phyloP scores from a whole-genome alignment of 345 rosid species.

The Cardamine occulta region DNA sequence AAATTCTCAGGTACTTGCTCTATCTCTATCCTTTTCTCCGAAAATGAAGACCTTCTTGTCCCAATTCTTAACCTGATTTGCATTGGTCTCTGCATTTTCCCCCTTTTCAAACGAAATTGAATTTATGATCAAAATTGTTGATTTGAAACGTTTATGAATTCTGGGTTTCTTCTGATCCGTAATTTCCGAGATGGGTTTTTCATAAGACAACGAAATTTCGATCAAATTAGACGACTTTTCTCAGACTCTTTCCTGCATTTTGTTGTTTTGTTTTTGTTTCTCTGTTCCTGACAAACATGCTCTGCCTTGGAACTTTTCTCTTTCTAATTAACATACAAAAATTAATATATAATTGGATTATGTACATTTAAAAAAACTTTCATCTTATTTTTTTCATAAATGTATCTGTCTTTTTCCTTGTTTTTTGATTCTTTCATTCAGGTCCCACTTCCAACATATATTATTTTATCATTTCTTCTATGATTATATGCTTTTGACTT shows the following conservation, averaged over 20 bases:
- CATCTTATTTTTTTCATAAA: constrained; percentile 5
- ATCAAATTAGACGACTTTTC: constrained; percentile 38
- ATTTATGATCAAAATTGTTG: constrained; percentile 1
- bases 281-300: constrained; percentile 40
- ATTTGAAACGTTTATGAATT: background rate
- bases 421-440: constrained; percentile 8
- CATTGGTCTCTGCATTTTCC: background rate
- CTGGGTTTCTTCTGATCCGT: constrained; percentile 34
- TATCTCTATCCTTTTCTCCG: constrained; percentile 1
- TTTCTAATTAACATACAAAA: constrained; percentile 22
- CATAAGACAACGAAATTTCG: constrained; percentile 8
- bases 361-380: background rate
- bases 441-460: constrained; percentile 42
- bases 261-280: background rate
- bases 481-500: constrained; percentile 20
- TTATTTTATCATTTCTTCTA: background rate
- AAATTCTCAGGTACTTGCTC: constrained; percentile 35
- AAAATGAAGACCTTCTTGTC: background rate
- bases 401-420: constrained; percentile 30
- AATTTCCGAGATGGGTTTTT: constrained; percentile 18
- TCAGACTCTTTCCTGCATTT: constrained; percentile 12
- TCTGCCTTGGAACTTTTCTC: constrained; percentile 29
- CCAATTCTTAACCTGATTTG: background rate
- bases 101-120: background rate
- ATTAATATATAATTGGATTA: constrained; percentile 3